Conservation (phyloP, 2,329 filamentous ascomycete genomes). For the Leptodontidium sp. region DNA sequence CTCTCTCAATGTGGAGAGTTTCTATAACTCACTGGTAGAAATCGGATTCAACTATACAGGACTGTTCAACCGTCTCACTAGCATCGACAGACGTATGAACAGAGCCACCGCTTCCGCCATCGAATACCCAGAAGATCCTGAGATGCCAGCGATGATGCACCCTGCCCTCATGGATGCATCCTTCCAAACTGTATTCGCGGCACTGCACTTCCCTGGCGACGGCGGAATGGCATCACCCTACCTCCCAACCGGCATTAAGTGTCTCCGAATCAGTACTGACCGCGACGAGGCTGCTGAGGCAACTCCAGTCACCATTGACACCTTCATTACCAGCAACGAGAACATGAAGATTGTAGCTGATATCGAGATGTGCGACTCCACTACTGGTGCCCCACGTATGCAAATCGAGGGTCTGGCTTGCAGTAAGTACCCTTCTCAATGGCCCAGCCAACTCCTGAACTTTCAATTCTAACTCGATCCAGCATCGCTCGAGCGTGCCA, state of each 20-base stretch:
- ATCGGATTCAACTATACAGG: conserved; percentile 29
- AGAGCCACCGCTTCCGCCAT: conserved; percentile 48
- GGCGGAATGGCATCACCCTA: conserved; percentile 26
- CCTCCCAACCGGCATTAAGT: conserved; percentile 27
- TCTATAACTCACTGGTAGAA: conserved; percentile 25
- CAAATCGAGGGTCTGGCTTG: conserved; percentile 28
- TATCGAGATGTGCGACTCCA: conserved; percentile 26
- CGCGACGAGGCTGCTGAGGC: conserved; percentile 25
- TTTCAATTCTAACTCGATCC: background rate
- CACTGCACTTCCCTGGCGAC: conserved; percentile 26
- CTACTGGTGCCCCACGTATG: conserved; percentile 23
- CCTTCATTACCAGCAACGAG: conserved; percentile 28
- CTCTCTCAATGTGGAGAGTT: conserved; percentile 24
- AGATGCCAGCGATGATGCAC: conserved; percentile 47
- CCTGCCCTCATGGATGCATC: conserved; percentile 64
- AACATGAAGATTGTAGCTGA: conserved; percentile 29
- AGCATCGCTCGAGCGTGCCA: conserved; percentile 26
- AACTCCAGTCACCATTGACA: conserved; percentile 26
- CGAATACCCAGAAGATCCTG: conserved; percentile 28
- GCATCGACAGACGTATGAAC: conserved; percentile 28
- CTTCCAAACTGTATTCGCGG: conserved; percentile 58
- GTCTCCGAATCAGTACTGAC: conserved; percentile 28
- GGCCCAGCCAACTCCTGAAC: too few species aligned
- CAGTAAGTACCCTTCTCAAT: conserved; percentile 1
- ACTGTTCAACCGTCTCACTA: conserved; percentile 24